Evolutionary conservation across 305 asterid species (phyloP), one percentile per base, ranked within the genome.

Genomic region (Rubia peregrina): DNA sequence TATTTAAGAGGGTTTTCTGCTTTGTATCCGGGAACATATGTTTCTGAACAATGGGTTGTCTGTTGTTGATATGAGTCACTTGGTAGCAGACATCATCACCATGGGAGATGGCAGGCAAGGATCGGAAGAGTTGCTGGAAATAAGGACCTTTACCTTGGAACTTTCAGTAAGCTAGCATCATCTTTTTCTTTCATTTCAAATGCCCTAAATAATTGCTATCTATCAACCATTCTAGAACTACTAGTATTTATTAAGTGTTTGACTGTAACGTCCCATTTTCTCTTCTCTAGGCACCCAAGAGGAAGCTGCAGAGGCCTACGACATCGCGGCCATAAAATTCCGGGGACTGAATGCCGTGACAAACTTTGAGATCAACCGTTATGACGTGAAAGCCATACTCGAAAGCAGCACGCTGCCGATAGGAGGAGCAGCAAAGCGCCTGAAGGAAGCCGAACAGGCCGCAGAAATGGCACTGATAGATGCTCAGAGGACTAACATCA

Each of bases 41-140:
- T 16, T 49, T 21, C 19, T 49, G 21, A 49, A 49, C 14, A 14
- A 49, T 49, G 57, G 57, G 8, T 5, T 49, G 6, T 48, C 7
- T 49, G 21, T 14, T 49, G 19, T 6, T 51, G 17, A 51, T 5
- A 16, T 51, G 22, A 6, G 16, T 22, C 57, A 16, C 21, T 51
- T n/a, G 69, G 49, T 51, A 30, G 78, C 77, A 89, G 96, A 74
- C 94, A 89, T 74, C 96, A 90, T 68, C 96, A 90, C 40, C 95
- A 90, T 75, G 95, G 96, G 74, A 88, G 95, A 75, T 90, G 96
- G 96, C 96, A 90, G 79, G 96, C 95, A 66, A 86, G 96, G 68
- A 90, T 88, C 68, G 96, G 96, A 56, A 86, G 96, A 81, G 95
- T 90, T 71, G 95, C 95, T 71, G 96, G 97, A 33, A 89, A 90